Conservation (phyloP, 2,329 filamentous ascomycete genomes). For the Cytospora paraplurivora region DNA sequence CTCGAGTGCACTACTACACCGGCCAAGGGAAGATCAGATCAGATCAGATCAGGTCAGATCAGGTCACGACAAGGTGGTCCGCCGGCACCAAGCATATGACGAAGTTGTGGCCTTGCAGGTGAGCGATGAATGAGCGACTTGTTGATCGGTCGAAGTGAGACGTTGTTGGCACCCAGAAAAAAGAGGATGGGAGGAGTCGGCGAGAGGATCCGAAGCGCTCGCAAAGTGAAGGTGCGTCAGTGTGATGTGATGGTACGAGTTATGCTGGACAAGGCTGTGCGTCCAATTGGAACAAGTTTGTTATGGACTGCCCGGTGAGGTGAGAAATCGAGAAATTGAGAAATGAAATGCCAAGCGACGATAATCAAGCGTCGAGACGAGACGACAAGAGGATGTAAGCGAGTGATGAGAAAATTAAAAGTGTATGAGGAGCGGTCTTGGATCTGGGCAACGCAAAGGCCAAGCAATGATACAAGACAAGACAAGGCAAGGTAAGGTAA, state of each 20-base stretch:
- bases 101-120: neutral
- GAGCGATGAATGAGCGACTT: neutral
- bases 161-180: neutral
- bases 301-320: neutral
- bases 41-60: neutral
- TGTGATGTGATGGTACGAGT: neutral
- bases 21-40: too few species aligned
- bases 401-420: neutral
- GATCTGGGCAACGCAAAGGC: neutral
- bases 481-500: too few species aligned
- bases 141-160: neutral
- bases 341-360: neutral
- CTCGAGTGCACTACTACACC: neutral
- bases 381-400: neutral
- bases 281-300: neutral
- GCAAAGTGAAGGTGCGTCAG: neutral
- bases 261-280: neutral
- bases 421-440: neutral
- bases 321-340: neutral
- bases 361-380: neutral
- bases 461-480: neutral
- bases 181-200: neutral
- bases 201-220: neutral
- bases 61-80: neutral
- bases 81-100: neutral